phyloP scores from a whole-genome alignment of 441 rosid species.

The Arabidopsis hybrid region DNA sequence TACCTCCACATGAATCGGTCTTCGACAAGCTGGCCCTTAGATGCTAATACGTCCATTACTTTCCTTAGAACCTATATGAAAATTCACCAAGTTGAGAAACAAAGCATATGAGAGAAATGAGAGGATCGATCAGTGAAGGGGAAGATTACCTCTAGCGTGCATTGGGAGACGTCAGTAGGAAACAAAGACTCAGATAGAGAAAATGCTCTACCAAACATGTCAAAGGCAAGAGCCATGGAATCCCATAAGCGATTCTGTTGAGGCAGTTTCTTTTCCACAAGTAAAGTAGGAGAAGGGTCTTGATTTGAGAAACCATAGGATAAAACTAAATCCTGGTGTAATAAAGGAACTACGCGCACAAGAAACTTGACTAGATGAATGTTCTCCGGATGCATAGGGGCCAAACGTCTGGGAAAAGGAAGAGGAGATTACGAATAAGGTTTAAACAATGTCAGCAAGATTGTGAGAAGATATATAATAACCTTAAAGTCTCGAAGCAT shows the following conservation, averaged over 20 bases:
- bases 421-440: background rate
- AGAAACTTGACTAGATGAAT: conserved; percentile 71
- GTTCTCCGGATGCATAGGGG: conserved; percentile 50
- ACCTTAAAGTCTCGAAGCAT: conserved; percentile 71
- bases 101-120: conserved; percentile 25
- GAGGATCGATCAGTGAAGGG: conserved; percentile 25
- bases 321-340: conserved; percentile 49
- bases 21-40: conserved; percentile 66
- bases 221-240: conserved; percentile 59
- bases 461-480: conserved; percentile 18
- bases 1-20: conserved; percentile 75
- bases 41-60: conserved; percentile 76
- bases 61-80: conserved; percentile 69
- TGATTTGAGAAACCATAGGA: conserved; percentile 47
- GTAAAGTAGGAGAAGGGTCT: conserved; percentile 44
- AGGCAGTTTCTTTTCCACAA: conserved; percentile 53
- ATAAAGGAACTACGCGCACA: conserved; percentile 52
- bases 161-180: conserved; percentile 68
- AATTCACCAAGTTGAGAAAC: conserved; percentile 26
- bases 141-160: conserved; percentile 62
- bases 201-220: conserved; percentile 73
- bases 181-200: conserved; percentile 61
- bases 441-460: conserved; percentile 10
- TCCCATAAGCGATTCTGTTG: conserved; percentile 65
- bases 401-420: conserved; percentile 54